Percentiles rank a stretch among this genome's conserved stretches.
phyloP scores from a whole-genome alignment of 441 rosid genomes.

The Pelargonium fulgidum region DNA sequence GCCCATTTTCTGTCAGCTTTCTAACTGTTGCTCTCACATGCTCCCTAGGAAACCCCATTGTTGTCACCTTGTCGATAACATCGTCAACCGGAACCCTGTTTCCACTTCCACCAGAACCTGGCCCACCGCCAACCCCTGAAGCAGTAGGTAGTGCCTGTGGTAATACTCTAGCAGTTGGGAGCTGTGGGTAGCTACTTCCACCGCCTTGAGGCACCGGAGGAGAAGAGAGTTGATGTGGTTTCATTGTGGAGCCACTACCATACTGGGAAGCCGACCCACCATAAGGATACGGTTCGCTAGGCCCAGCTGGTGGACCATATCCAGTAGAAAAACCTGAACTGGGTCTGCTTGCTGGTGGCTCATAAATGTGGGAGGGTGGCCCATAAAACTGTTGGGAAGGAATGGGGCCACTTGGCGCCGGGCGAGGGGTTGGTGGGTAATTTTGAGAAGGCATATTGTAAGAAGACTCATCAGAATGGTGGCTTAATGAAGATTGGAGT shows the following conservation, averaged over 20 bases:
- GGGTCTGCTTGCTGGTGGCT: slow-evolving; percentile 52
- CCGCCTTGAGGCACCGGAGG: slow-evolving; percentile 33
- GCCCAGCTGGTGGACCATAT: slow-evolving; percentile 39
- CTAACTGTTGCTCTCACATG: slow-evolving; percentile 76
- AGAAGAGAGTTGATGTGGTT: slow-evolving; percentile 41
- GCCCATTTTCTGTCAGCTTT: slow-evolving; percentile 75
- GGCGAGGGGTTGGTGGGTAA: slow-evolving; percentile 50
- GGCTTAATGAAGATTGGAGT: slow-evolving; percentile 46
- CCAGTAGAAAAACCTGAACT: slow-evolving; percentile 56
- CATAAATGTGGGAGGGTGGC: slow-evolving; percentile 45
- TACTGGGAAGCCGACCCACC: slow-evolving; percentile 56
- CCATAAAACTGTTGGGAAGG: slow-evolving; percentile 61
- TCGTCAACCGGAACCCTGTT: slow-evolving; percentile 73
- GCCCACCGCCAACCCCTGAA: slow-evolving; percentile 47
- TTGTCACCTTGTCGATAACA: slow-evolving; percentile 66
- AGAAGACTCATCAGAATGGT: slow-evolving; percentile 57
- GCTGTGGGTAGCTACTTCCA: slow-evolving; percentile 63
- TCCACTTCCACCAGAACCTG: slow-evolving; percentile 60
- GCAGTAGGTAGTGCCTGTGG: slow-evolving; percentile 71
- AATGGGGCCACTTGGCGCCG: slow-evolving; percentile 43
- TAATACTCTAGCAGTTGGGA: slow-evolving; percentile 66
- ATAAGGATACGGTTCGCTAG: slow-evolving; percentile 49
- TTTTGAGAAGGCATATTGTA: slow-evolving; percentile 47
- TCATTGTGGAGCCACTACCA: slow-evolving; percentile 43
- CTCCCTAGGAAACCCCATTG: slow-evolving; percentile 88